A percentile compares a stretch with the other conserved stretches of the same genome.
These are phyloP conservation scores for Tolypocladium guangdongense DNA, from an alignment of 2,329 filamentous ascomycete genomes.

Conservation along the genomic window DNA sequence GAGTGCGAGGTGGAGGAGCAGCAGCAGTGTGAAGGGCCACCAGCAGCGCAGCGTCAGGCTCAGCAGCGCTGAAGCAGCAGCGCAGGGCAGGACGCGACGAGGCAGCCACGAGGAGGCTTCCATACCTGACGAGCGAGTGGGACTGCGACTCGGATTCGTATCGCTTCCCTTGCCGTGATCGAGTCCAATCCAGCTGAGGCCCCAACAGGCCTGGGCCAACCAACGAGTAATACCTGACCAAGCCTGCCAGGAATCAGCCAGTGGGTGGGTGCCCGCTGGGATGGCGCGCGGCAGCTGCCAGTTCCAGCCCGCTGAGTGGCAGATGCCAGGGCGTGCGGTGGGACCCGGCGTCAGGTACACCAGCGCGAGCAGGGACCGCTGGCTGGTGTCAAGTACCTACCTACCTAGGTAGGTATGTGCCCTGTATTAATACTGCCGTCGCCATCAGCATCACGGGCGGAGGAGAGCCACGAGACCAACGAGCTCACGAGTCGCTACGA, in stretches of 20 bases:
- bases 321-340: not conserved
- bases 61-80: not conserved
- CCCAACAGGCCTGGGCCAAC: too few relatives aligned
- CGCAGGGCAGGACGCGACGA: too few relatives aligned
- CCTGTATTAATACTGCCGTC: not conserved
- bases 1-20: constrained; percentile 7
- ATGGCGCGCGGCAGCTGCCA: not conserved
- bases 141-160: too few relatives aligned
- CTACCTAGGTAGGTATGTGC: too few relatives aligned
- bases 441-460: not conserved
- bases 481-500: not conserved
- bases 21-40: not conserved
- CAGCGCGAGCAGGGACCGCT: not conserved
- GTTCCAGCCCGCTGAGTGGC: constrained; percentile 9
- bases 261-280: too few relatives aligned
- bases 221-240: too few relatives aligned
- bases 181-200: too few relatives aligned
- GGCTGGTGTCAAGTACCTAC: not conserved
- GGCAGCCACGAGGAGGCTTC: too few relatives aligned
- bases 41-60: not conserved
- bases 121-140: too few relatives aligned
- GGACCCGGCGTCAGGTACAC: not conserved
- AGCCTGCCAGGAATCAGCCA: too few relatives aligned
- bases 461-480: not conserved
- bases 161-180: too few relatives aligned